phyloP scores from a whole-genome alignment of 768 basidiomycete species.

The Mycena belliarum region DNA sequence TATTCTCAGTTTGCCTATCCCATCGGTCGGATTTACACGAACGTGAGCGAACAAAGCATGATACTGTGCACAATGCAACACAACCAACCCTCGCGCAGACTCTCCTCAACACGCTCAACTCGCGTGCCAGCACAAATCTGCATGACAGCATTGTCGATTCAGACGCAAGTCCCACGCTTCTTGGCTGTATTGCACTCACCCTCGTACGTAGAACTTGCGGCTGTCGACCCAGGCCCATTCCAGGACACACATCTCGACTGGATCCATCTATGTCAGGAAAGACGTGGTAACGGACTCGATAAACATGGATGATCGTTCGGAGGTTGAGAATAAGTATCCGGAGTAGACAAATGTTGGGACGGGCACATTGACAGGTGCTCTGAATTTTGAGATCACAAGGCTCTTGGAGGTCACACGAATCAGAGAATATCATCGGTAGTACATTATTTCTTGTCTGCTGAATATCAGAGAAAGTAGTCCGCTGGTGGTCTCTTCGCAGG shows the following conservation, averaged over 20 bases:
- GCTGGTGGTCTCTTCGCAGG: constrained; percentile 84
- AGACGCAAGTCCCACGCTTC: neutral
- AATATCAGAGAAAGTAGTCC: constrained; percentile 74
- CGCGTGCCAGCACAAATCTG: constrained; percentile 23
- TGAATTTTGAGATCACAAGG: too few species aligned
- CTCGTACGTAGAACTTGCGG: constrained; percentile 9
- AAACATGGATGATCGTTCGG: constrained; percentile 5
- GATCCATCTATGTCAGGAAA: constrained; percentile 14
- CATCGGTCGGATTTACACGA: constrained; percentile 38
- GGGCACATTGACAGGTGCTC: too few species aligned
- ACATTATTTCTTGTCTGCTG: neutral
- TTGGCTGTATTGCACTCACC: neutral
- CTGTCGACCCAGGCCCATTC: constrained; percentile 3
- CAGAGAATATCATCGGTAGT: neutral
- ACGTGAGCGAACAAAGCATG: constrained; percentile 25
- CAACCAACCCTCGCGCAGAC: constrained; percentile 26
- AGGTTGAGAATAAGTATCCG: constrained; percentile 15
- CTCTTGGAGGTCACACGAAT: too few species aligned
- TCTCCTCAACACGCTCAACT: constrained; percentile 30
- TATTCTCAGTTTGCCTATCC: constrained; percentile 30
- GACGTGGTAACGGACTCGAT: constrained; percentile 18
- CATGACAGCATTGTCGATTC: constrained; percentile 12
- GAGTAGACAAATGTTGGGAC: neutral
- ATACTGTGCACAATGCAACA: neutral
- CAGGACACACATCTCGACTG: neutral